Base-by-base conservation (phyloP, 345 rosid species). In the Limnanthes douglasii region DNA sequence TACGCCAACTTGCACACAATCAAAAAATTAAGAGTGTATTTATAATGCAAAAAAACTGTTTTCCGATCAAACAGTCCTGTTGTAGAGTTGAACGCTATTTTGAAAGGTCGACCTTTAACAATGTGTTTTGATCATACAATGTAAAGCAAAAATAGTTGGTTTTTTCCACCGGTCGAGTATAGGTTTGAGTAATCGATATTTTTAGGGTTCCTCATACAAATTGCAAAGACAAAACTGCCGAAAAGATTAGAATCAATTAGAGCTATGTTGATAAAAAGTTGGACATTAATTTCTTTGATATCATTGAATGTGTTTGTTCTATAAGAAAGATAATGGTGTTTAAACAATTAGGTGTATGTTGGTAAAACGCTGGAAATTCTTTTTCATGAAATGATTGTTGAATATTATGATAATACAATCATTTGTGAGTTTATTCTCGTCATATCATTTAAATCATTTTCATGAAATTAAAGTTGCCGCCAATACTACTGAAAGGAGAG, bases 81-180 rank as follows among this genome's bases (percentile, higher is more conserved):
- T 40, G 28, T 60, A 78, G 2, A 47, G 62, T 20, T 45, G 50
- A 23, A 77, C 69, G 62, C 75, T 46, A 15, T 39, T 45, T 2
- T 50, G 59, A 5, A 67, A 69, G 19, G 56, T 47, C 18, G 48
- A 47, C 60, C 64, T 21, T 27, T 58, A 67, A 48, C 69, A 73
- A 52, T 70, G 65, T 15, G 63, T 76, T 50, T 79, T 50, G 56
- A 70, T 73, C 67, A 78, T 53, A 29, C 79, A 57, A 35, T 77
- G 72, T 18, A 69, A 61, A 37, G 66, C 43, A 43, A 66, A 72
- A 36, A 72, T 39, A 18, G 70, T 69, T 12, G 81, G 78, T 12
- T 21, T 33, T 18, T 41, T 11, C 22, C 73, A 76, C 15, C 46
- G 63, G 17, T 65, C 59, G 11, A 78, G 65, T 44, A 78, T 43